phyloP scores from a whole-genome alignment of 2,329 filamentous ascomycete species.

The Colletotrichum magnum region DNA sequence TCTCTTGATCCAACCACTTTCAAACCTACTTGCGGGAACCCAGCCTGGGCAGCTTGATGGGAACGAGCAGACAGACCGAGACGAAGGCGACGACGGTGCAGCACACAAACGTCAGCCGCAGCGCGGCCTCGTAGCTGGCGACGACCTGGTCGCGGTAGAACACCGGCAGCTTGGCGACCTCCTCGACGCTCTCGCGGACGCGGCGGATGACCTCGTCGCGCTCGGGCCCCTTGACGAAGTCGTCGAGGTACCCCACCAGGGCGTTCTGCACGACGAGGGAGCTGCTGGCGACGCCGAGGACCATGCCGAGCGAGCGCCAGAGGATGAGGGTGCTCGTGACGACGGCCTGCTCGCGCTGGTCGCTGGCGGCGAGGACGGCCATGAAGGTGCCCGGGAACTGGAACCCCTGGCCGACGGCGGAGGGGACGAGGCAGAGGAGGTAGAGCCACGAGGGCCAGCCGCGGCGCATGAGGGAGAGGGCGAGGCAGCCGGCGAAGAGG shows the following conservation, averaged over 20 bases:
- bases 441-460: constrained; percentile 67
- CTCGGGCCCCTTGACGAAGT: constrained; percentile 70
- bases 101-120: constrained; percentile 62
- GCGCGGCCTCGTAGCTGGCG: constrained; percentile 65
- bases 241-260: constrained; percentile 71
- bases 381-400: constrained; percentile 76
- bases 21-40: constrained; percentile 55
- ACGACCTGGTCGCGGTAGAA: constrained; percentile 69
- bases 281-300: constrained; percentile 80
- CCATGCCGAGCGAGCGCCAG: constrained; percentile 79
- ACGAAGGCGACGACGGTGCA: constrained; percentile 63
- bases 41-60: constrained; percentile 68
- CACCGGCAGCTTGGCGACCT: constrained; percentile 60
- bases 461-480: constrained; percentile 64
- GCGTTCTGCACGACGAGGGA: constrained; percentile 82
- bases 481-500: constrained; percentile 65
- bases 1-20: background rate
- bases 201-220: constrained; percentile 68
- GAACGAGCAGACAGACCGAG: constrained; percentile 62
- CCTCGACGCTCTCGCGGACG: constrained; percentile 69
- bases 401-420: constrained; percentile 73
- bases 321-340: constrained; percentile 79
- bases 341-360: constrained; percentile 75
- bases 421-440: constrained; percentile 69
- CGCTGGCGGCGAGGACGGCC: constrained; percentile 71